These are phyloP conservation scores for Cruciata laevipes DNA, from an alignment of 257 asterid genomes.

Conservation along the genomic window DNA sequence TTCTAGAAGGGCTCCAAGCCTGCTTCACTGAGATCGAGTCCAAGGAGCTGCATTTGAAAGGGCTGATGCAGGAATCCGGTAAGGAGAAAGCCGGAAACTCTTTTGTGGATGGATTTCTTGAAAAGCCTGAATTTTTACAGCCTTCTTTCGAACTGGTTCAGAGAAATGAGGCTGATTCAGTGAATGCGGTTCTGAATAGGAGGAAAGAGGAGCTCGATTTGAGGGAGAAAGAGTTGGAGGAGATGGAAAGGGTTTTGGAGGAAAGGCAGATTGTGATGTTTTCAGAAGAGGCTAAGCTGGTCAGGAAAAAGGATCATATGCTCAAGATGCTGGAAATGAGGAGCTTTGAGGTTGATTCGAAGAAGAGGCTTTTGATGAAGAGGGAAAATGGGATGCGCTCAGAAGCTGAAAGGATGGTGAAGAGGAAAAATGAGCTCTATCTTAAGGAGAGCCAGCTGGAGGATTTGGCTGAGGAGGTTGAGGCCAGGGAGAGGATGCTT, in stretches of 20 bases:
- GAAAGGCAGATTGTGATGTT: background rate
- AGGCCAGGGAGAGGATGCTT: slow-evolving; percentile 26
- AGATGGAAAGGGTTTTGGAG: background rate
- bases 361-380: background rate
- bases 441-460: slow-evolving; percentile 15
- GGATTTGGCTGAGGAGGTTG: slow-evolving; percentile 15
- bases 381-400: slow-evolving; percentile 1
- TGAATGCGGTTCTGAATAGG: too few species aligned
- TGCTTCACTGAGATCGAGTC: background rate
- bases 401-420: slow-evolving; percentile 11
- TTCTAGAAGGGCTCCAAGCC: background rate
- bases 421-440: background rate
- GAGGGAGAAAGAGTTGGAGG: slow-evolving; percentile 2
- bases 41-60: slow-evolving; percentile 7
- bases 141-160: background rate
- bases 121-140: background rate
- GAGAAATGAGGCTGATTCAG: slow-evolving; percentile 11
- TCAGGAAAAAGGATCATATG: background rate
- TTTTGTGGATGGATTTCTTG: slow-evolving; percentile 5
- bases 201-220: background rate
- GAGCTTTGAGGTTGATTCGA: background rate
- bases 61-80: slow-evolving; percentile 9
- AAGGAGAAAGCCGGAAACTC: slow-evolving; percentile 12
- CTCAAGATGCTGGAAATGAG: background rate
- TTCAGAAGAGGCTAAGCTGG: background rate